These are phyloP conservation scores for Hypoxylon lienhwacheense DNA, from an alignment of 495 filamentous ascomycete species.

Conservation along the genomic window DNA sequence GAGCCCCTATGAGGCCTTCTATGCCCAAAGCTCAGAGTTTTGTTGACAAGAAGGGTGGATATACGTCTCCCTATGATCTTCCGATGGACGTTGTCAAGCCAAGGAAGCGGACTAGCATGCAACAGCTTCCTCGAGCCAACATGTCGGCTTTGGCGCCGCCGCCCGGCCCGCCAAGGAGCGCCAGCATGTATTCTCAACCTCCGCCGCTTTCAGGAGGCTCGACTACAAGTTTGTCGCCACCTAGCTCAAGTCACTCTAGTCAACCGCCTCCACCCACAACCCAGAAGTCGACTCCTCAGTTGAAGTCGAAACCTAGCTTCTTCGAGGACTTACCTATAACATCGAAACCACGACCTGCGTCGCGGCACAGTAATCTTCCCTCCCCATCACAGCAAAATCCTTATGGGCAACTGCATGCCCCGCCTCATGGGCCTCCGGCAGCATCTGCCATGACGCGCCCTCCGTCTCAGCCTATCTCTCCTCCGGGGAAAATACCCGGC, in stretches of 20 bases:
- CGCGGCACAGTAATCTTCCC: slow-evolving; percentile 43
- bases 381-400: slow-evolving; percentile 46
- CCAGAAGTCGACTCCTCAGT: slow-evolving; percentile 38
- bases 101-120: slow-evolving; percentile 57
- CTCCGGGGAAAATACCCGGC: slow-evolving; percentile 35
- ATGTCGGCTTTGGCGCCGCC: slow-evolving; percentile 46
- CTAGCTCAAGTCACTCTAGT: slow-evolving; percentile 42
- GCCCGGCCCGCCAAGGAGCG: slow-evolving; percentile 59
- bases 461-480: slow-evolving; percentile 36
- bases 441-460: slow-evolving; percentile 15
- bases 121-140: slow-evolving; percentile 40
- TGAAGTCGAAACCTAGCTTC: slow-evolving; percentile 60
- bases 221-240: slow-evolving; percentile 39
- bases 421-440: slow-evolving; percentile 35
- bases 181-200: slow-evolving; percentile 57
- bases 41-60: slow-evolving; percentile 87
- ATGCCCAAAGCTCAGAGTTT: slow-evolving; percentile 74
- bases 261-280: slow-evolving; percentile 32
- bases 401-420: slow-evolving; percentile 35
- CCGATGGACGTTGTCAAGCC: slow-evolving; percentile 82
- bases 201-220: slow-evolving; percentile 42
- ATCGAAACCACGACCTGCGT: slow-evolving; percentile 57
- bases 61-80: slow-evolving; percentile 90
- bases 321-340: slow-evolving; percentile 85
- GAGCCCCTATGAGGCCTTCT: slow-evolving; percentile 42